Base-by-base conservation (phyloP, 140 eudicot genomes). In the Erigeron philadelphicus region DNA sequence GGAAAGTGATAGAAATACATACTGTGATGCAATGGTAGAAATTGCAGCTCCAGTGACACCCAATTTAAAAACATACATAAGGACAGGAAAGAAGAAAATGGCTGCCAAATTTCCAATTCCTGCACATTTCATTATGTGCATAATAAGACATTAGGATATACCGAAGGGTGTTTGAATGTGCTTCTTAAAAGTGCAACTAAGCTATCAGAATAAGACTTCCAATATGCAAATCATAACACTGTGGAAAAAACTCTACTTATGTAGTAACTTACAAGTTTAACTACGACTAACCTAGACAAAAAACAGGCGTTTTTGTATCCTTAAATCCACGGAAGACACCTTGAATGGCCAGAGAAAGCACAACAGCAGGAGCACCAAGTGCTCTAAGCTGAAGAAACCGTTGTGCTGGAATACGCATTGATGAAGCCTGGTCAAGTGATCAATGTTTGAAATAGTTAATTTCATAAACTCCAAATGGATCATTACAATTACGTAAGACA, bases 1-100 rank as follows among this genome's bases (percentile, higher is more conserved):
- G 9, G 11, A 60, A 31, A 35, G 66, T 35, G 31, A 60, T 31
- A 13, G 0, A 59, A 60, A 40, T 44, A 75, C 96, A 6, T 88
- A 92, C 98, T 92, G 98, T 44, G 98, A 92, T 64, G 79, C 72
- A 68, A 92, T 79, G 44, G 94, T 84, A 45, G 96, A 82, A 68
- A 84, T 86, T 78, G 98, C 98, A 19, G 98, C 96, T 31, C 98
- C 98, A 18, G 90, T 81, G 55, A 89, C 90, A 1, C 96, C 98
- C 87, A 89, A 71, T 48, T 80, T 68, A 12, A 83, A 80, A 42
- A 63, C 81, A 70, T 89, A 83, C 78, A 93, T 89, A 62, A 89
- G 80, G 58, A 87, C n/a, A 1, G 98, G 98, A 58, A 86, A 88
- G 71, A 93, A 82, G 61, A 89, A 71, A 12, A 89, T 88, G 16